Evolutionary conservation across 345 rosid species (phyloP).

Genomic region (Erucastrum elatum): DNA sequence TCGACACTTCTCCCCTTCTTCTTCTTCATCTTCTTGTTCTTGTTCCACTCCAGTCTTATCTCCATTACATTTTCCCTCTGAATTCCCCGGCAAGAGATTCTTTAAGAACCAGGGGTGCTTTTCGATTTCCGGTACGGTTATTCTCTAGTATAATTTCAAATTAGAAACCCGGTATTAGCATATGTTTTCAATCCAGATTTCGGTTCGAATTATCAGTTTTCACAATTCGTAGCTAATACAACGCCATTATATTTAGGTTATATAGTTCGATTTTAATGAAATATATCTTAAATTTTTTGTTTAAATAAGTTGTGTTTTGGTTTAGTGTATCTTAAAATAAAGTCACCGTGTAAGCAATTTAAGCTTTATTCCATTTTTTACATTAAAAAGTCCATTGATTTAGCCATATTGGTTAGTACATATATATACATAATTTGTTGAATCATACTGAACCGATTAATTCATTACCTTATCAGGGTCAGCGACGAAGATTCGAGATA

Average conservation of each 20-base stretch:
- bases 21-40: conserved; percentile 19
- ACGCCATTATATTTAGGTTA: not conserved
- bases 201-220: not conserved
- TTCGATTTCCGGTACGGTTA: conserved; percentile 65
- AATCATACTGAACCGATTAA: not conserved
- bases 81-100: conserved; percentile 40
- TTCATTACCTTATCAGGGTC: conserved; percentile 69
- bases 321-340: not conserved
- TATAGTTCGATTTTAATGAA: not conserved
- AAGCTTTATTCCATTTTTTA: not conserved
- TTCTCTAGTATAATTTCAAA: conserved; percentile 47
- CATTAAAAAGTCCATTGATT: not conserved
- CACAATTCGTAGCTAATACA: not conserved
- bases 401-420: not conserved
- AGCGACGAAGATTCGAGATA: conserved; percentile 79
- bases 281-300: not conserved
- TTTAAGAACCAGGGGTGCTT: conserved; percentile 67
- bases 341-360: not conserved
- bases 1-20: conserved; percentile 41
- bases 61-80: conserved; percentile 31
- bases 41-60: conserved; percentile 4
- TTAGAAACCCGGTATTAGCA: not conserved
- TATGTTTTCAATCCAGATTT: not conserved
- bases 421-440: not conserved
- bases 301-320: not conserved